A percentile compares a stretch with the other conserved stretches of the same genome.
Conservation (phyloP, 176 grass and related monocot genomes). For the Raddia guianensis region DNA sequence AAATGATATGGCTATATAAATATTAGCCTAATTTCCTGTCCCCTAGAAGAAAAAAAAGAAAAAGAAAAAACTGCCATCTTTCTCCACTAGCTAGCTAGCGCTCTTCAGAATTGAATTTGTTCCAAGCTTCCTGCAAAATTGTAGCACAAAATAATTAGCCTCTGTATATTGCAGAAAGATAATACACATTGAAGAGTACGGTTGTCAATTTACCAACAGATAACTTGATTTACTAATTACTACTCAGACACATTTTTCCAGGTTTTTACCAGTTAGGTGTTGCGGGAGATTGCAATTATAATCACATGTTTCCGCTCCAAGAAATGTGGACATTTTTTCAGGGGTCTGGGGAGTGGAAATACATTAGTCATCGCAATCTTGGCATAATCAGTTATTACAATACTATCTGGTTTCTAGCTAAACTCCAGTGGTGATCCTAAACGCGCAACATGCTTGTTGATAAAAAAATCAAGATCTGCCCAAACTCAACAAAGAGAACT, state of each 20-base stretch:
- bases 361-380: not conserved
- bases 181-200: not conserved
- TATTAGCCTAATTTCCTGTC: slow-evolving; percentile 32
- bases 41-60: not conserved
- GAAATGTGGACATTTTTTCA: not conserved
- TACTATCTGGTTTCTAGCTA: not conserved
- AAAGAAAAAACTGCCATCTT: not conserved
- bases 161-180: slow-evolving; percentile 1
- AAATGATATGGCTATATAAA: slow-evolving; percentile 23
- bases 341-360: not conserved
- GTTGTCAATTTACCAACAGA: not conserved
- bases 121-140: slow-evolving; percentile 75
- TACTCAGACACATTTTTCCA: not conserved
- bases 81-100: slow-evolving; percentile 29
- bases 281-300: not conserved
- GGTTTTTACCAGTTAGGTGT: slow-evolving; percentile 9
- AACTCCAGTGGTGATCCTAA: not conserved
- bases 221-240: not conserved
- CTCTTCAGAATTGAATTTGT: slow-evolving; percentile 68
- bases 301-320: not conserved
- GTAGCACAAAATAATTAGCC: slow-evolving; percentile 8
- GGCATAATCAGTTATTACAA: not conserved
- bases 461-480: not conserved
- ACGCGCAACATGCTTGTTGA: not conserved
- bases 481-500: not conserved